These are phyloP conservation scores for Phytophthora vignae DNA, from an alignment of 352 stramenopile species.

Conservation along the genomic window DNA sequence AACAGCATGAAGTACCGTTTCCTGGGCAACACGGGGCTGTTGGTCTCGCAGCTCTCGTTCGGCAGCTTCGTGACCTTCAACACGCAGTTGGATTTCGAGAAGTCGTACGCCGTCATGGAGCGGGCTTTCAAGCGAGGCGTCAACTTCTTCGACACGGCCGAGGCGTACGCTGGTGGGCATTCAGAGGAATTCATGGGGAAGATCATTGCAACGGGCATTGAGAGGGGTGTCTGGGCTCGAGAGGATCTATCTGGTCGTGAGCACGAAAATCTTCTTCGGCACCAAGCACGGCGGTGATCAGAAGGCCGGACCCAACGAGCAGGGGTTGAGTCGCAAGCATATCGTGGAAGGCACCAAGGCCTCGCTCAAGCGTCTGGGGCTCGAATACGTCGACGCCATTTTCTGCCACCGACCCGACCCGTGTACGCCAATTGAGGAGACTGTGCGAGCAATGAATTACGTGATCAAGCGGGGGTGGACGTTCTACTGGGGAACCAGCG, in stretches of 20 bases:
- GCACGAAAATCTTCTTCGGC: conserved; percentile 74
- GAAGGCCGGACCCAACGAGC: conserved; percentile 34
- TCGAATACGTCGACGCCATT: conserved; percentile 63
- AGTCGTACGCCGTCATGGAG: conserved; percentile 59
- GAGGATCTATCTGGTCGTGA: conserved; percentile 77
- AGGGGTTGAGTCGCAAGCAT: conserved; percentile 46
- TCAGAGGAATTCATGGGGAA: conserved; percentile 62
- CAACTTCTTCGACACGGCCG: conserved; percentile 77
- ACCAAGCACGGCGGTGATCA: conserved; percentile 24
- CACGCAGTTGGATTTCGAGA: conserved; percentile 53
- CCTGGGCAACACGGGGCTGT: conserved; percentile 53
- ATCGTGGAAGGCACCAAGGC: conserved; percentile 50
- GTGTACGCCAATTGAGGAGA: conserved; percentile 63
- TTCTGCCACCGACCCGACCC: conserved; percentile 63
- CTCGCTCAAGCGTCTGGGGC: conserved; percentile 49
- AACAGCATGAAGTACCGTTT: conserved; percentile 58
- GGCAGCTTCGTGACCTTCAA: conserved; percentile 59
- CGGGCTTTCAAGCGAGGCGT: conserved; percentile 60
- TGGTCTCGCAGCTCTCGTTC: conserved; percentile 61
- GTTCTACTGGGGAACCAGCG: conserved; percentile 74
- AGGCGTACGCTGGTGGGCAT: conserved; percentile 54
- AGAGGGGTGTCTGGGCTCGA: conserved; percentile 48
- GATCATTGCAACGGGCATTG: conserved; percentile 53
- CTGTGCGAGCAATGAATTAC: conserved; percentile 64
- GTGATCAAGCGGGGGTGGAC: conserved; percentile 62